phyloP scores from a whole-genome alignment of 306 rosid genomes.

The Castanea crenata region DNA sequence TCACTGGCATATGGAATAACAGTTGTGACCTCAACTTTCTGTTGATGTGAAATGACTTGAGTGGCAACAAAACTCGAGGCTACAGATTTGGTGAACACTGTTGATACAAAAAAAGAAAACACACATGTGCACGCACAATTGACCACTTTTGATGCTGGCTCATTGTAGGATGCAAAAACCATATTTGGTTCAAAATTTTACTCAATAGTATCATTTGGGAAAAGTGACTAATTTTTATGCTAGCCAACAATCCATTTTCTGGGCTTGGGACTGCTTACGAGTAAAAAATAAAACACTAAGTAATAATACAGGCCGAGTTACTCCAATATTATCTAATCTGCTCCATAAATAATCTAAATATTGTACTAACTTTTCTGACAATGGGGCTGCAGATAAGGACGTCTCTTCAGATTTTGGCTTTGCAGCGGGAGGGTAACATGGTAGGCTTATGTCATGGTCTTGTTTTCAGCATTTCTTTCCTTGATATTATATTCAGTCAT shows the following conservation, averaged over 20 bases:
- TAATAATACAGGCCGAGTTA: too few relatives aligned
- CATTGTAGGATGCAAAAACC: background rate
- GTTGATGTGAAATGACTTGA: background rate
- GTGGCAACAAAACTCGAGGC: background rate
- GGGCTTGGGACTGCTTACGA: too few relatives aligned
- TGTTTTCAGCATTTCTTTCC: constrained; percentile 1
- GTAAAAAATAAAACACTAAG: too few relatives aligned
- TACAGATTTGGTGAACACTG: background rate
- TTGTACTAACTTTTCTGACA: constrained; percentile 23
- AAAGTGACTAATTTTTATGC: too few relatives aligned
- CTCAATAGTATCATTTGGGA: background rate
- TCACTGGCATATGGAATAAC: background rate
- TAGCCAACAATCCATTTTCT: too few relatives aligned
- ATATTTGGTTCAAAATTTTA: background rate
- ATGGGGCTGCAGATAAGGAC: constrained; percentile 62
- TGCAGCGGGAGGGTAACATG: constrained; percentile 62
- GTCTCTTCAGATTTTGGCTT: constrained; percentile 79
- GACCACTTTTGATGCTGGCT: background rate
- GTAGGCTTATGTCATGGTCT: constrained; percentile 36
- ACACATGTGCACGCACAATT: too few relatives aligned
- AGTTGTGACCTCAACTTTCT: constrained; percentile 8
- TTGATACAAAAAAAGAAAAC: background rate
- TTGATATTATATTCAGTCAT: constrained; percentile 8
- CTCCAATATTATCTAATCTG: background rate
- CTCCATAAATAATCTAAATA: background rate